These are phyloP conservation scores for Vanderwaltozyma verrucispora DNA, from an alignment of 805 yeast genomes.

Conservation along the genomic window DNA sequence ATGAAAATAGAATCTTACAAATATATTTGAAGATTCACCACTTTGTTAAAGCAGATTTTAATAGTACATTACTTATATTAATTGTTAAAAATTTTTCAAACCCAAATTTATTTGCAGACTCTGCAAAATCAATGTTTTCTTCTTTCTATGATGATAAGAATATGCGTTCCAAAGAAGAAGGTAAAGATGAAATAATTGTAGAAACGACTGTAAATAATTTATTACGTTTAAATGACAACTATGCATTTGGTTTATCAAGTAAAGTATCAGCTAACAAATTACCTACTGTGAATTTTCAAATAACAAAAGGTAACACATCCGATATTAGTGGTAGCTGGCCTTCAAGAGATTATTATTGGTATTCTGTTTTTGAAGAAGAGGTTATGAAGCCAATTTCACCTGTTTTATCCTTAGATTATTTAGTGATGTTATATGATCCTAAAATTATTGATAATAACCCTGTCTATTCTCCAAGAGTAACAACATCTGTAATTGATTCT, in stretches of 20 bases:
- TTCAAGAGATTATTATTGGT: slow-evolving; percentile 26
- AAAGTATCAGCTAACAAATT: slow-evolving; percentile 31
- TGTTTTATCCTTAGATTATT: slow-evolving; percentile 34
- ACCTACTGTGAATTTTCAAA: slow-evolving; percentile 30
- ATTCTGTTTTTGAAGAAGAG: slow-evolving; percentile 26
- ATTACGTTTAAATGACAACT: slow-evolving; percentile 30
- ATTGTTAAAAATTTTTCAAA: slow-evolving; percentile 35
- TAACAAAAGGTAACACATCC: slow-evolving; percentile 4
- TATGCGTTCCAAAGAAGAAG: slow-evolving; percentile 9
- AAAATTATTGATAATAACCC: slow-evolving; percentile 8
- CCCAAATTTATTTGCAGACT: slow-evolving; percentile 30
- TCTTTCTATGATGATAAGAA: slow-evolving; percentile 12
- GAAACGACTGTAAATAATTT: slow-evolving; percentile 18
- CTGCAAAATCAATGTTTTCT: slow-evolving; percentile 1
- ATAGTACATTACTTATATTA: slow-evolving; percentile 33
- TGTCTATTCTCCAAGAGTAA: slow-evolving; percentile 31
- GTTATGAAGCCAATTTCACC: slow-evolving; percentile 31
- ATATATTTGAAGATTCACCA: slow-evolving; percentile 32
- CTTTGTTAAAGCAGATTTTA: slow-evolving; percentile 29
- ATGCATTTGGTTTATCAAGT: slow-evolving; percentile 45
- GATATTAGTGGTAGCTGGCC: slow-evolving; percentile 24
- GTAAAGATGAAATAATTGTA: slow-evolving; percentile 5
- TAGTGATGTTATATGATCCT: slow-evolving; percentile 23
- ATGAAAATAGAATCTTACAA: slow-evolving; percentile 37
- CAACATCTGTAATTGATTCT: slow-evolving; percentile 54